A percentile compares a stretch with the other conserved stretches of the same genome.
These are phyloP conservation scores for Saturnispora besseyi DNA, from an alignment of 805 yeast genomes.

Conservation along the genomic window DNA sequence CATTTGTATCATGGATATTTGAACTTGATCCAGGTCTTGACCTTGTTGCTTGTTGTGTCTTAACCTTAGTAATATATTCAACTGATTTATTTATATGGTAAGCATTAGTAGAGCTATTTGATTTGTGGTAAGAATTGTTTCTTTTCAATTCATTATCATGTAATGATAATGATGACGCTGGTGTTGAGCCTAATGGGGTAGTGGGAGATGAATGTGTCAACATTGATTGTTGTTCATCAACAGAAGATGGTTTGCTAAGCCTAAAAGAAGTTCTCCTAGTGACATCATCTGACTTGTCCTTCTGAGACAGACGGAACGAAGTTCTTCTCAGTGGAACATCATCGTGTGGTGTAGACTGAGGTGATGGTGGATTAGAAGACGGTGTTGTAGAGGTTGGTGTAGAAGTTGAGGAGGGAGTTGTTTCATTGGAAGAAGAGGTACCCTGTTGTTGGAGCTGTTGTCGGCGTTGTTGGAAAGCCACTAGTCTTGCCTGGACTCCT, in stretches of 20 bases:
- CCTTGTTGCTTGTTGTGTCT: slow-evolving; percentile 1
- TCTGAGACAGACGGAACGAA: slow-evolving; percentile 17
- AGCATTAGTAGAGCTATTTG: not conserved
- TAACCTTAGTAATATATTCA: slow-evolving; percentile 4
- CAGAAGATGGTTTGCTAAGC: not conserved
- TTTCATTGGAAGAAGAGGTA: slow-evolving; percentile 1
- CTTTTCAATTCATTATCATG: not conserved
- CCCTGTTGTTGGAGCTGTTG: slow-evolving; percentile 28
- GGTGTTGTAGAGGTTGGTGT: not conserved
- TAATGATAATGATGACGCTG: not conserved
- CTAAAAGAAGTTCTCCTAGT: slow-evolving; percentile 17
- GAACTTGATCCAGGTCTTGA: not conserved
- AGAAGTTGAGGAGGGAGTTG: slow-evolving; percentile 10
- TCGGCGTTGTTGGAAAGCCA: slow-evolving; percentile 82
- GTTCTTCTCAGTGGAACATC: slow-evolving; percentile 19
- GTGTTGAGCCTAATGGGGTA: not conserved
- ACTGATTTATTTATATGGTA: slow-evolving; percentile 8
- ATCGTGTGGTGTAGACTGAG: slow-evolving; percentile 13
- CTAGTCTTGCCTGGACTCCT: slow-evolving; percentile 75
- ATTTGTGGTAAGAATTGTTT: slow-evolving; percentile 4
- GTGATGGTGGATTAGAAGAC: slow-evolving; percentile 18
- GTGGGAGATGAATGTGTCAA: not conserved
- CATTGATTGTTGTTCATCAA: not conserved
- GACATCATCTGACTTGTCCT: slow-evolving; percentile 8
- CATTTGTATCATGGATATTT: not conserved